phyloP scores from a whole-genome alignment of 2,329 filamentous ascomycete genomes.

The Verticillium nonalfalfae region DNA sequence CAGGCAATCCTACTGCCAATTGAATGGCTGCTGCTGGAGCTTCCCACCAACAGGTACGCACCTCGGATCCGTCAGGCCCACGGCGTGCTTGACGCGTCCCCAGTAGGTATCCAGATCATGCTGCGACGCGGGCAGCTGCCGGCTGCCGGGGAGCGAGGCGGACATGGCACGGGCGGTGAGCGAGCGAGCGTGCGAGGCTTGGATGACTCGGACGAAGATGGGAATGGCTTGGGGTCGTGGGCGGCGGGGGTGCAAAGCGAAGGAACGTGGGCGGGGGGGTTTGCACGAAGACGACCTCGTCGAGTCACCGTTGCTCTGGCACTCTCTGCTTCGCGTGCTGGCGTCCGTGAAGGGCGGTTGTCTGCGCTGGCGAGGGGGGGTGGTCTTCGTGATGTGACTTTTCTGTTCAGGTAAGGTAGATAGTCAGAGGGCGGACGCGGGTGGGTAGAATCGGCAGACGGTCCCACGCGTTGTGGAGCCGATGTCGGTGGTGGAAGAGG shows the following conservation, averaged over 20 bases:
- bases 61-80: slow-evolving; percentile 91
- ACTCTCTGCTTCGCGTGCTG: not conserved
- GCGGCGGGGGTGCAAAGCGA: not conserved
- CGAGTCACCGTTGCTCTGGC: not conserved
- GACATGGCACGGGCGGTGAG: slow-evolving; percentile 42
- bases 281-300: not conserved
- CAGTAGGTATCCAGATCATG: slow-evolving; percentile 92
- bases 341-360: not conserved
- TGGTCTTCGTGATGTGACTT: no score
- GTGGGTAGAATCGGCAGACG: not conserved
- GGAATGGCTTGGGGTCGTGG: not conserved
- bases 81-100: slow-evolving; percentile 86
- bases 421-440: no score
- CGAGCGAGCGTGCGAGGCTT: not conserved
- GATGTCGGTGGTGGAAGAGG: not conserved
- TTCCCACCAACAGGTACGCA: slow-evolving; percentile 48
- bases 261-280: not conserved
- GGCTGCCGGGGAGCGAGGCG: slow-evolving; percentile 57
- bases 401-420: no score
- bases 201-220: not conserved
- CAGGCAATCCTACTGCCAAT: no score
- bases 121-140: slow-evolving; percentile 85
- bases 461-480: not conserved
- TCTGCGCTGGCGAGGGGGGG: not conserved
- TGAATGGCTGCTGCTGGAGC: no score